Conservation (phyloP, 768 basidiomycete genomes). For the Cubamyces lactineus region DNA sequence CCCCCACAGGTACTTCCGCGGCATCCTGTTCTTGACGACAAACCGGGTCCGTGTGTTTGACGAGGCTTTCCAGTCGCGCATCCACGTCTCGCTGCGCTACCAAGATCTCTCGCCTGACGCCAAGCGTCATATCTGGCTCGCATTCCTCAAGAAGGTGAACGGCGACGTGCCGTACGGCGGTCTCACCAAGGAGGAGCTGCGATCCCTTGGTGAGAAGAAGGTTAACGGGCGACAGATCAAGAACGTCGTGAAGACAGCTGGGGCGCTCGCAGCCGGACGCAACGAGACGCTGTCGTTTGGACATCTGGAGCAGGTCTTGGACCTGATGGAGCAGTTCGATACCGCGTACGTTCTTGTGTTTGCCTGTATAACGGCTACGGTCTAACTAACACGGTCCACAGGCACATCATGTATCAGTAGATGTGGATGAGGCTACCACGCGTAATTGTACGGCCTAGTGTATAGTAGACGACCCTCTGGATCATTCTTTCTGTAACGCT, state of each 20-base stretch:
- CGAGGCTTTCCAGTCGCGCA: conserved; percentile 39
- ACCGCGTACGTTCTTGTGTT: conserved; percentile 25
- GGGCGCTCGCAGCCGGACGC: conserved; percentile 55
- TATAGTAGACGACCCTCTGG: background rate
- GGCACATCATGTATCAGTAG: conserved; percentile 28
- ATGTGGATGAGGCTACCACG: background rate
- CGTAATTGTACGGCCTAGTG: background rate
- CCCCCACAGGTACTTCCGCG: conserved; percentile 33
- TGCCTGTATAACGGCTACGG: background rate
- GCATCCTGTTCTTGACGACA: conserved; percentile 45
- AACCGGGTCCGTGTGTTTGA: conserved; percentile 44
- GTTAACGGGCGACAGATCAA: conserved; percentile 72
- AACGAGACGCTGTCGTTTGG: conserved; percentile 49
- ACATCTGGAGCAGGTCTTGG: conserved; percentile 60
- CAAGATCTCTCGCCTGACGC: conserved; percentile 55
- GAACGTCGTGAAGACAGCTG: conserved; percentile 69
- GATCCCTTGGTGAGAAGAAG: conserved; percentile 49
- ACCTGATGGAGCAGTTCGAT: conserved; percentile 63
- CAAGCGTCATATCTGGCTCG: conserved; percentile 63
- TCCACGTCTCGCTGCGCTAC: conserved; percentile 54
- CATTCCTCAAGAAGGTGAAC: conserved; percentile 52
- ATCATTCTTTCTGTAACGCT: no score
- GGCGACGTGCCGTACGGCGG: conserved; percentile 32
- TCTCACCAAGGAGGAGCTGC: conserved; percentile 47
- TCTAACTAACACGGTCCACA: background rate